Base-by-base conservation (phyloP, 805 yeast species). In the Kodamaea kakaduensis region DNA sequence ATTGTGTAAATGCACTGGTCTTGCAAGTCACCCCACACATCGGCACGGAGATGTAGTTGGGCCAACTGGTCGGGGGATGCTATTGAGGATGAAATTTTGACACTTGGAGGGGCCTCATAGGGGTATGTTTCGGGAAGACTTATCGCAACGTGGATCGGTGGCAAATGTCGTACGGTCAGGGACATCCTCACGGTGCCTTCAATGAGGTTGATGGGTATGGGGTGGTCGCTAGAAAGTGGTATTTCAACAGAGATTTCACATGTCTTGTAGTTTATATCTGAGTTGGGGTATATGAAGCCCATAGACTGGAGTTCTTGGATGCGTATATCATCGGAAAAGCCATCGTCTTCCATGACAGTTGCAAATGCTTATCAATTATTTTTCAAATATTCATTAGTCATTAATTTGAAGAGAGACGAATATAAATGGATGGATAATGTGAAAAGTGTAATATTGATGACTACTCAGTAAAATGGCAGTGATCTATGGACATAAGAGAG, bases 1-100 rank as follows among this genome's bases (percentile, higher is more conserved):
- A 73, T 47, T 9, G 61, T 45, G 46, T 64, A 74, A 3, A 74
- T 44, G 1, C 73, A 54, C 18, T 65, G 60, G 43, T 65, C 73
- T 17, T 47, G 53, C 13, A 40, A 40, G 6, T 52, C 59, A 9
- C 46, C 48, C 70, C 75, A 69, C 16, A 69, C 45, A 2, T 28
- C 27, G 0, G 26, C 29, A 2, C 51, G 31, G 3, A 51, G 47
- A n/a, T n/a, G n/a, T n/a, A n/a, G n/a, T n/a, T n/a, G n/a, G n/a
- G n/a, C n/a, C n/a, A n/a, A n/a, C n/a, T n/a, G n/a, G 0, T 39
- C 36, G 1, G 25, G 21, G 0, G 53, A 18, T 25, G 75, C 38
- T 61, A 75, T 58, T 1, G 37, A 29, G 1, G 63, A 56, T 1
- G 28, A 22, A 1, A 77, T 22, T 0, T 36, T 16, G 4, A 64